Base-by-base conservation (phyloP, 768 basidiomycete species). In the Leccinum sublutescens region DNA sequence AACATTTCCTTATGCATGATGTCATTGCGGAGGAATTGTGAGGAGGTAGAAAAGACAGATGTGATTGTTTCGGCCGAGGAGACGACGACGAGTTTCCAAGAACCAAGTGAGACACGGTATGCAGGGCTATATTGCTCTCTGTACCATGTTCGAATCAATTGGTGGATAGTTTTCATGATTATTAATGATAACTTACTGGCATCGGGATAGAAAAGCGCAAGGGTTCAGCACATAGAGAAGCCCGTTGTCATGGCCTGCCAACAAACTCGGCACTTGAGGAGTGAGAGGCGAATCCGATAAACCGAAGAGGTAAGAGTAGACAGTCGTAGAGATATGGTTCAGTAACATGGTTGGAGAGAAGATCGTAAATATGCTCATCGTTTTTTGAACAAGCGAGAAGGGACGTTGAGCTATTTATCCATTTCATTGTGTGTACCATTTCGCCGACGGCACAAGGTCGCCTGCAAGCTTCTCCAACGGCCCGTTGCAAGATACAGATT, bases 61-160 rank as follows among this genome's bases (percentile, higher is more conserved):
- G 63, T 52, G 17, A 71, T 65, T 9, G 33, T 52, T 0, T 65
- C 53, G 1, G 55, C 52, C 0, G 70, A 65, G 5, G 67, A 62
- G 27, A 70, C 34, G 3, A 70, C 60, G 0, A 59, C 11, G 38
- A 71, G 12, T 3, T 14, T 17, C 61, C 67, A 54, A 50, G 45
- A 33, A 29, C 69, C 70, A 23, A 71, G 62, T 1, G 58, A 61
- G 6, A 70, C 47, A 8, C 58, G 54, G 38, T 62, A 70, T 5
- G 58, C 47, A 3, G 63, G 50, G 5, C 69, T 67, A 4, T 34
- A 65, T 36, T 17, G 48, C 5, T 63, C n/a, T 29, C 70, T 70
- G 5, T 17, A n/a, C 14, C 4, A 33, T 31, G 15, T n/a, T 48
- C 19, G 10, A 17, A 53, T 69, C 56, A 61, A 38, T 8, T 4